Conservation (phyloP, 192 early-diverging fungal species). For the Gigaspora rosea region DNA sequence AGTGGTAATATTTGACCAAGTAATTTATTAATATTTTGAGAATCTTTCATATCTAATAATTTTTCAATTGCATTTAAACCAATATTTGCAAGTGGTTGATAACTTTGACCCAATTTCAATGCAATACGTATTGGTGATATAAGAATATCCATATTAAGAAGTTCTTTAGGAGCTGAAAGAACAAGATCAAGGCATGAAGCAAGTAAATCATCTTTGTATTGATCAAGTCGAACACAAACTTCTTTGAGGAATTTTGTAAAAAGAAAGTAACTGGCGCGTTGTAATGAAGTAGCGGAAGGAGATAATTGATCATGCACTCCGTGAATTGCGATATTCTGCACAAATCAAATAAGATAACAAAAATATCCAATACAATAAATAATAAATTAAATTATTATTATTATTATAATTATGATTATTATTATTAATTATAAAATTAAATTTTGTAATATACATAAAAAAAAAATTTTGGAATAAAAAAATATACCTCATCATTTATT, state of each 20-base stretch:
- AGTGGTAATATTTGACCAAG: constrained; percentile 57
- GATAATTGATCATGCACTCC: constrained; percentile 10
- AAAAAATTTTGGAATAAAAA: background rate
- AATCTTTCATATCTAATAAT: constrained; percentile 43
- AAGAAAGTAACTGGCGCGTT: constrained; percentile 38
- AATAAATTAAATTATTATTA: background rate
- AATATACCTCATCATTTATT: constrained; percentile 8
- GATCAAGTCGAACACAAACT: constrained; percentile 59
- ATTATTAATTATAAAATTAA: background rate
- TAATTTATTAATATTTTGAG: constrained; percentile 35
- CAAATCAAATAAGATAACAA: background rate
- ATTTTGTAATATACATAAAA: no score
- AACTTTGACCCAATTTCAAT: constrained; percentile 65
- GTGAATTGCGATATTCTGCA: background rate
- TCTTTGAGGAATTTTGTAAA: constrained; percentile 61
- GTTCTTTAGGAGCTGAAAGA: constrained; percentile 58
- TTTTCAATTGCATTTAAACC: constrained; percentile 65
- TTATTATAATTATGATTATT: background rate
- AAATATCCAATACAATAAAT: background rate
- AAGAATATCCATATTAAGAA: constrained; percentile 52
- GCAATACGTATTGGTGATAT: constrained; percentile 64
- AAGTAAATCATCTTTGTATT: constrained; percentile 77
- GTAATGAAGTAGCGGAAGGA: constrained; percentile 29
- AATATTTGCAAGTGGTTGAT: constrained; percentile 60
- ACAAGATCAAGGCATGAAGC: constrained; percentile 66